Base-by-base conservation (phyloP, 495 filamentous ascomycete species). In the Penicillium macrosclerotiorum region DNA sequence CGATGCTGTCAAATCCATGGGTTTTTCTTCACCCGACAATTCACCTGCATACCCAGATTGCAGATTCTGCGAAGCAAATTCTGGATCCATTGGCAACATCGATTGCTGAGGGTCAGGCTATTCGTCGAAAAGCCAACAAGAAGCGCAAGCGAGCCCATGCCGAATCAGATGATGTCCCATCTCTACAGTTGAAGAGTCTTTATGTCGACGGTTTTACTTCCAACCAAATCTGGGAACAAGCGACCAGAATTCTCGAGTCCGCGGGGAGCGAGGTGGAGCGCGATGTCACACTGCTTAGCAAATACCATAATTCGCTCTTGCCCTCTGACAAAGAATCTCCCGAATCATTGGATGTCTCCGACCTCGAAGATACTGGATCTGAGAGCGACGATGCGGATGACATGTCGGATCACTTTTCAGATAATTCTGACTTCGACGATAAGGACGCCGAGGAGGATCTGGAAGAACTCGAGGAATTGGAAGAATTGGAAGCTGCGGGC, bases 151-250 rank as follows among this genome's bases (percentile, higher is more conserved):
- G 80, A 45, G 64, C 78, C 5, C 71, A 76, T 18, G 58, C 45
- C 24, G 63, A 72, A 13, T 53, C 64, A 42, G 60, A 69, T 42
- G 48, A 62, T 50, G 62, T 65, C 14, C 66, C 78, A 13, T 63
- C 79, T 14, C 60, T 92, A 47, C 86, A 85, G 49, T 67, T 92
- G 47, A 78, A 84, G 57, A 85, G 86, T 64, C 66, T 98, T 16
- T 84, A 97, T 63, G 73, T 87, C 22, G 84, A 95, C 20, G 93
- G 92, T 0, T 96, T 98, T 64, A 86, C 83, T 47, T 81, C 86
- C 17, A 81, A 82, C 34, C 93, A 97, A 68, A 82, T 98, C 13
- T 97, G 91, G 89, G 89, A 95, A 60, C 93, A 98, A 67, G 89
- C 89, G 4, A 83, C 78, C 51, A 81, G 86, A 60, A 86, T 98